A percentile compares a stretch with the other conserved stretches of the same genome.
These are phyloP conservation scores for Dendrobium officinale DNA, from an alignment of 106 monocot species.

Conservation along the genomic window DNA sequence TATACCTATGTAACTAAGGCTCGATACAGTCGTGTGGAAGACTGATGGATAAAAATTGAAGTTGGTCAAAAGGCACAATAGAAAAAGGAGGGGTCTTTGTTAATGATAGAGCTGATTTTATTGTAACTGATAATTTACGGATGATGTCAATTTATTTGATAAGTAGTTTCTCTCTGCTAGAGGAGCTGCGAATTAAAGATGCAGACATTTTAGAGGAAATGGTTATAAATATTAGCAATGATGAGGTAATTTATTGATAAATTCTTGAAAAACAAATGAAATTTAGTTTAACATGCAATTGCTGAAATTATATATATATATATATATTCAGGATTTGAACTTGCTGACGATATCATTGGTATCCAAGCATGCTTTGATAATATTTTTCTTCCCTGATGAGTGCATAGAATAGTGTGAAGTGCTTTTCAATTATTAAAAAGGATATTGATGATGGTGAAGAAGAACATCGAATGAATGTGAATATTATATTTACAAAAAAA, in stretches of 20 bases:
- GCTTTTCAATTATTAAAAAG: background rate
- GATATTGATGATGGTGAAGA: background rate
- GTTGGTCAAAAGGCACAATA: background rate
- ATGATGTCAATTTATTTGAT: slow-evolving; percentile 2
- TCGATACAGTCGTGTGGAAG: background rate
- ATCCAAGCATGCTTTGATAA: background rate
- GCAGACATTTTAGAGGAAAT: slow-evolving; percentile 3
- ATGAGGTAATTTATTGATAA: slow-evolving; percentile 3
- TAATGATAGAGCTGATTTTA: background rate
- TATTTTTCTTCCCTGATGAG: background rate
- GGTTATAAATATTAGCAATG: background rate
- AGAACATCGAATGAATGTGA: background rate
- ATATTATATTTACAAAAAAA: background rate
- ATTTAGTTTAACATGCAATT: no score
- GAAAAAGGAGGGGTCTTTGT: slow-evolving; percentile 18
- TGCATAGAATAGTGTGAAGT: background rate
- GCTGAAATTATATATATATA: no score
- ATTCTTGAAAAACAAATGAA: background rate
- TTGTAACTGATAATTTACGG: slow-evolving; percentile 24
- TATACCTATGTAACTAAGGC: background rate
- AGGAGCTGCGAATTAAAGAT: slow-evolving; percentile 6
- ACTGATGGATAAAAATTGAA: background rate
- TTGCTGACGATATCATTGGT: background rate
- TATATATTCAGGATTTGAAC: background rate
- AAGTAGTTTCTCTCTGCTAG: background rate